Conservation (phyloP, 2,329 filamentous ascomycete genomes). For the Rasamsonia emersonii region DNA sequence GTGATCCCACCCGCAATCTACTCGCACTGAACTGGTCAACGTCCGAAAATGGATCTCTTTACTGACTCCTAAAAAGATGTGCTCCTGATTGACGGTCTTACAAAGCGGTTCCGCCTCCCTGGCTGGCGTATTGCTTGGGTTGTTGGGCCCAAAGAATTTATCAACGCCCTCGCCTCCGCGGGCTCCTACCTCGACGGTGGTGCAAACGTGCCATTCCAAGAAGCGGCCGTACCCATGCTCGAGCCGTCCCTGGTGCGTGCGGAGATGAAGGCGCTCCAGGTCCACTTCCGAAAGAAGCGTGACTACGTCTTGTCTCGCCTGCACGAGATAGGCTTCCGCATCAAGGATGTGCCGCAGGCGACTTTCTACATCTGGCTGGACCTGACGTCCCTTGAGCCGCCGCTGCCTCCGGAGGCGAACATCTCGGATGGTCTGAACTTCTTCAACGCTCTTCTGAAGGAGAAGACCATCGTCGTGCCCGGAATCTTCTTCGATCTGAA, state of each 20-base stretch:
- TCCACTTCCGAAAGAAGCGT: slow-evolving; percentile 85
- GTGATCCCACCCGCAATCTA: no score
- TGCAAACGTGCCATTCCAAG: slow-evolving; percentile 90
- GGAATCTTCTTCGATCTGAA: slow-evolving; percentile 98
- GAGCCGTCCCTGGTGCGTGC: slow-evolving; percentile 68
- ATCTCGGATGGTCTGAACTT: slow-evolving; percentile 94
- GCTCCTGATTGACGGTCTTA: slow-evolving; percentile 88
- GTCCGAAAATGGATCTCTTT: no score
- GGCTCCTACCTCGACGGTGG: slow-evolving; percentile 92
- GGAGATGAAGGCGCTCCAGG: slow-evolving; percentile 85
- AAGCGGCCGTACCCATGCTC: slow-evolving; percentile 89
- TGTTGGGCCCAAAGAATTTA: slow-evolving; percentile 89
- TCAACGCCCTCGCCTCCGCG: slow-evolving; percentile 84
- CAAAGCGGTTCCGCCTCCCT: slow-evolving; percentile 91
- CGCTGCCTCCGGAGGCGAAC: slow-evolving; percentile 51
- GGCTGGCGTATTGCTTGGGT: slow-evolving; percentile 98
- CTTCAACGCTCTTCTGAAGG: slow-evolving; percentile 85
- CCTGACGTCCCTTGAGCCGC: slow-evolving; percentile 39
- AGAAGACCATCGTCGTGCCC: slow-evolving; percentile 93
- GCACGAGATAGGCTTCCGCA: slow-evolving; percentile 75
- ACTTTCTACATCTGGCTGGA: slow-evolving; percentile 90
- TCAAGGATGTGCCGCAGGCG: slow-evolving; percentile 75
- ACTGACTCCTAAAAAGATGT: slow-evolving; percentile 50
- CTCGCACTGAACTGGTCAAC: no score
- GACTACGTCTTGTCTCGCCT: slow-evolving; percentile 81